Evolutionary conservation across 495 filamentous ascomycete species (phyloP), one percentile per base, ranked within the genome.

Genomic region (Pseudevernia furfuracea): DNA sequence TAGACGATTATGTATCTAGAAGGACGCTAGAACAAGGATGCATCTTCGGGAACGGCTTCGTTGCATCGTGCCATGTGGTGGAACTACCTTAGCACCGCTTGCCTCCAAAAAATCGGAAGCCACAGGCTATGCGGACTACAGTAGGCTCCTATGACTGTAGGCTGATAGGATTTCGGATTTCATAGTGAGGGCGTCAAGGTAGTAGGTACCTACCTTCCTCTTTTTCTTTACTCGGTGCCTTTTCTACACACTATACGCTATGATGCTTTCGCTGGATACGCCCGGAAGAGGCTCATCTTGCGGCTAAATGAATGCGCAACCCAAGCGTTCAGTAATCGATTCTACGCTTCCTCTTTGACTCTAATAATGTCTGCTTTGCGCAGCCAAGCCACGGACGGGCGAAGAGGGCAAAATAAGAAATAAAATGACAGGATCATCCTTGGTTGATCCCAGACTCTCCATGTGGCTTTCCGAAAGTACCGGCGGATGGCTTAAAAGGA

Each of bases 391-490:
- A 58, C 30, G 44, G 23, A 52, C 28, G 44, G 23, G 43, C 28
- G 56, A 52, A 58, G 55, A 25, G 39, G 56, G 43, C 55, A 34
- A 38, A 41, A 34, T 15, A 36, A 53, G 38, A 56, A 59, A 59
- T 10, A 9, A 64, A 23, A 59, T 64, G 62, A 59, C 14, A 59
- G 56, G 62, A 52, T 53, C 1, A 64, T 64, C 62, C 62, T 32
- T 53, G 56, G 56, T 17, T 28, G 43, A 59, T 49, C 56, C n/a
- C 62, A 21, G 17, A 25, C 34, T 36, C 34, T 36, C 62, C 62
- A 64, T 64, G 62, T 64, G 62, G 62, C 62, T 64, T 48, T 46
- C 62, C 62, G 56, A 58, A 48, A 23, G 23, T 64, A 34, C 62
- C 62, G 62, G 44, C 57, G 41, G 57, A 41, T 41, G 56, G n/a